phyloP scores from a whole-genome alignment of 495 filamentous ascomycete genomes.

The Penicillium fimorum region DNA sequence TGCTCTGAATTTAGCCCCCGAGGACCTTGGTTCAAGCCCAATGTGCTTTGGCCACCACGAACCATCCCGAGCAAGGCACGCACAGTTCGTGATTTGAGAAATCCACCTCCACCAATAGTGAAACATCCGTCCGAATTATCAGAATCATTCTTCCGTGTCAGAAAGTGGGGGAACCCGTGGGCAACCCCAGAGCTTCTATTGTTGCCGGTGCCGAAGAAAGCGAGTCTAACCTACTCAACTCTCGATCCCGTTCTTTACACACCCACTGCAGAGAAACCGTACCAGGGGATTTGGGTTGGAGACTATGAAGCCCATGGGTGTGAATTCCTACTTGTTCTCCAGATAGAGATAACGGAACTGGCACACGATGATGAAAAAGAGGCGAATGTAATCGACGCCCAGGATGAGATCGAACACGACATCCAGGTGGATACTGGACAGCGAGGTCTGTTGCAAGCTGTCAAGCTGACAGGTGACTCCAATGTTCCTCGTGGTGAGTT shows the following conservation, averaged over 20 bases:
- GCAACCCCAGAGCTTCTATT: slow-evolving; percentile 50
- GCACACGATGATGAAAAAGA: background rate
- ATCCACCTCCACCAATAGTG: slow-evolving; percentile 39
- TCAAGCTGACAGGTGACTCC: slow-evolving; percentile 88
- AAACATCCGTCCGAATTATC: slow-evolving; percentile 51
- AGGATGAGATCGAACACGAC: slow-evolving; percentile 5
- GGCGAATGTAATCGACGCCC: background rate
- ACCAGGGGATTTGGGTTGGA: slow-evolving; percentile 86
- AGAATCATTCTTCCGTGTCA: slow-evolving; percentile 66
- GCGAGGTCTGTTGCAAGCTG: slow-evolving; percentile 65
- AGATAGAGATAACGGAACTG: slow-evolving; percentile 50
- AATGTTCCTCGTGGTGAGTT: slow-evolving; percentile 85
- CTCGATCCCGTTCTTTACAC: slow-evolving; percentile 70
- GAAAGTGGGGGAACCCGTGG: slow-evolving; percentile 75
- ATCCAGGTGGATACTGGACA: slow-evolving; percentile 13
- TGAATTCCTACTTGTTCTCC: slow-evolving; percentile 79
- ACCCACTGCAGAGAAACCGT: slow-evolving; percentile 75
- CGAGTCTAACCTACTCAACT: slow-evolving; percentile 72
- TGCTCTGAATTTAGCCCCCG: slow-evolving; percentile 33
- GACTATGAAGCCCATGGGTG: slow-evolving; percentile 87
- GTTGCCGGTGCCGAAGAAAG: slow-evolving; percentile 55
- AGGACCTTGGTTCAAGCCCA: slow-evolving; percentile 30
- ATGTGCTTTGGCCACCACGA: slow-evolving; percentile 69
- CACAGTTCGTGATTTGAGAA: slow-evolving; percentile 24
- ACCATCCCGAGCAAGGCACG: slow-evolving; percentile 58